A percentile compares a stretch with the other conserved stretches of the same genome.
phyloP scores from a whole-genome alignment of 2,329 filamentous ascomycete species.

The Aspergillus aculeatus region DNA sequence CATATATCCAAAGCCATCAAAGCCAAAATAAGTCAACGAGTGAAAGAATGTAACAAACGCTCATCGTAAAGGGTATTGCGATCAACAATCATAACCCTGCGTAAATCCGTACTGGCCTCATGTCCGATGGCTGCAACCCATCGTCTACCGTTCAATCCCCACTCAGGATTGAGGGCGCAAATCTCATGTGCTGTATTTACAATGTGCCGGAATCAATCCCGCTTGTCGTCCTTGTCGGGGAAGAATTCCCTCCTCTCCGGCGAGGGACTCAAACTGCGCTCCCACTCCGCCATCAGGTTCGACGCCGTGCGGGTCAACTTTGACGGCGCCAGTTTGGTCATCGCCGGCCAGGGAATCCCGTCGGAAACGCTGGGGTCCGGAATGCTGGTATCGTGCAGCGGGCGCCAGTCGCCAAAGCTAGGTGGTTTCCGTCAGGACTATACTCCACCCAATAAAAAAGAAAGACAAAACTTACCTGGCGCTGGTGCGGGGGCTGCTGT shows the following conservation, averaged over 20 bases:
- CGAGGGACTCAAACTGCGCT: conserved; percentile 63
- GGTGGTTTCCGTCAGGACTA: conserved; percentile 27
- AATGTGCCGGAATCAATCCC: conserved; percentile 25
- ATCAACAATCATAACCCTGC: conserved; percentile 34
- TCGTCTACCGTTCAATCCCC: conserved; percentile 12
- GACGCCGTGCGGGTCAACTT: conserved; percentile 81
- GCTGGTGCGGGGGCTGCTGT: conserved; percentile 54
- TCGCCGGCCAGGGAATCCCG: conserved; percentile 63
- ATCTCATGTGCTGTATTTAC: conserved; percentile 20
- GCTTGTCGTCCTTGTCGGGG: conserved; percentile 32
- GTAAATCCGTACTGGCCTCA: conserved; percentile 29
- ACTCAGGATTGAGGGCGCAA: conserved; percentile 13
- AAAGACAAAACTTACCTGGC: conserved; percentile 46
- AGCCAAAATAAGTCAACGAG: conserved; percentile 7
- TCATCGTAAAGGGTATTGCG: conserved; percentile 29
- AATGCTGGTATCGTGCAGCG: conserved; percentile 23
- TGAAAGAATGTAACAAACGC: conserved; percentile 22
- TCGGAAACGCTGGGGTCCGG: conserved; percentile 37
- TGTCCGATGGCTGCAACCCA: conserved; percentile 12
- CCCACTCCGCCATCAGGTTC: conserved; percentile 87
- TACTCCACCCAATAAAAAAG: background rate
- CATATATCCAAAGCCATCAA: background rate
- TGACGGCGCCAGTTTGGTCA: conserved; percentile 70
- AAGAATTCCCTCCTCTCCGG: conserved; percentile 31
- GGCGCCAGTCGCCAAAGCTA: conserved; percentile 42